phyloP scores from a whole-genome alignment of 23 red algal genomes.

The Gracilaria vermiculophylla region DNA sequence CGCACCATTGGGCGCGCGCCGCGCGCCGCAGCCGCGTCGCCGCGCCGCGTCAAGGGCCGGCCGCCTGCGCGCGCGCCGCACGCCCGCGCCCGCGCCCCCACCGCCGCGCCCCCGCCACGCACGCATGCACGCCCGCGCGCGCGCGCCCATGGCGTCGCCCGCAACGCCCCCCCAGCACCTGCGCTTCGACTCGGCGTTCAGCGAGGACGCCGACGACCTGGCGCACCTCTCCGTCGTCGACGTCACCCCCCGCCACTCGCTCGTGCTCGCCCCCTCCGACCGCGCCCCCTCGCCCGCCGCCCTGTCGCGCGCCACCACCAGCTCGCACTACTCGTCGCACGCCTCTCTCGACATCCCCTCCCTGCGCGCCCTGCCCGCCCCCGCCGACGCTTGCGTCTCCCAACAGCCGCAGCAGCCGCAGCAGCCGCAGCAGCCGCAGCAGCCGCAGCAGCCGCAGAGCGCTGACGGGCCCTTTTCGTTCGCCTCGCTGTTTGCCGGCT shows the following conservation, averaged over 20 bases:
- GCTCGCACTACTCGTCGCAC: neutral
- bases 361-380: neutral
- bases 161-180: neutral
- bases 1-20: no score
- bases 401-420: no score
- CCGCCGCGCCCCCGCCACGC: neutral
- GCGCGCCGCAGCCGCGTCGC: no score
- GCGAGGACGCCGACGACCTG: slow-evolving; percentile 12
- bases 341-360: neutral
- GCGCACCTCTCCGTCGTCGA: neutral
- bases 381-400: neutral
- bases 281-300: neutral
- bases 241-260: neutral
- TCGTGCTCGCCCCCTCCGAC: neutral
- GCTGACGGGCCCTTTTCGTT: neutral
- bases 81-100: no score
- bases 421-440: neutral
- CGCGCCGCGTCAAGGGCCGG: no score
- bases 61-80: no score
- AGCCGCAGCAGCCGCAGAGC: neutral
- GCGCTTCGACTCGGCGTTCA: slow-evolving; percentile 20
- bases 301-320: neutral
- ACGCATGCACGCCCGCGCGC: neutral
- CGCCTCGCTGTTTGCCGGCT: neutral
- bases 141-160: neutral